Base-by-base conservation (phyloP, 805 yeast genomes). In the Myxozyma neglecta region DNA sequence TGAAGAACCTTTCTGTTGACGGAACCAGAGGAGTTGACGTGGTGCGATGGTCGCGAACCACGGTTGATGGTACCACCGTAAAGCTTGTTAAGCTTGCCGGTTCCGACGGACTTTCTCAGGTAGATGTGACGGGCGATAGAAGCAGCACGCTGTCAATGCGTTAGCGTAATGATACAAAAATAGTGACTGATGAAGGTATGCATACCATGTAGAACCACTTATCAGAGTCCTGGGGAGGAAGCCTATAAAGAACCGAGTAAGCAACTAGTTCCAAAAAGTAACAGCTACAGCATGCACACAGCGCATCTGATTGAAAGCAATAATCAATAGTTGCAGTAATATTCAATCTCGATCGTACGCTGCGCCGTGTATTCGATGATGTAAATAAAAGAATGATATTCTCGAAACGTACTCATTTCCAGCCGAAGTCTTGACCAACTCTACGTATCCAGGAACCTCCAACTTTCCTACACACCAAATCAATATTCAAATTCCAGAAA, bases 61-160 rank as follows among this genome's bases (percentile, higher is more conserved):
- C 98, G 94, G 96, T 91, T 93, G 81, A 87, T 84, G 77, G 98
- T 91, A 84, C 96, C 96, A 83, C 99, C 99, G 94, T 94, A 94
- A 76, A 90, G 85, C 84, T 90, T 94, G 96, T 93, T 93, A 79
- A 94, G 87, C 79, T 89, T 89, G 86, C 99, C 99, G 75, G 93
- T 96, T 89, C 99, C 99, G 76, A 94, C 96, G 76, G 89, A 89
- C 85, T 94, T 94, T 89, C 97, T 91, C 83, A 94, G 86, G 96
- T 94, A 94, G 83, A 94, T 87, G 92, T 94, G 99, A 86, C 99
- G 94, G 78, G 99, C 99, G 81, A 92, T 91, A 66, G 99, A 93
- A 77, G 99, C 99, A 76, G 99, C 96, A 83, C 99, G 89, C 90
- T 89, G 90, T 42, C 35, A 13, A 20, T n/a, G 13, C 16, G 48